These are phyloP conservation scores for Boletus rubescentipes DNA, from an alignment of 768 basidiomycete species.

Conservation along the genomic window DNA sequence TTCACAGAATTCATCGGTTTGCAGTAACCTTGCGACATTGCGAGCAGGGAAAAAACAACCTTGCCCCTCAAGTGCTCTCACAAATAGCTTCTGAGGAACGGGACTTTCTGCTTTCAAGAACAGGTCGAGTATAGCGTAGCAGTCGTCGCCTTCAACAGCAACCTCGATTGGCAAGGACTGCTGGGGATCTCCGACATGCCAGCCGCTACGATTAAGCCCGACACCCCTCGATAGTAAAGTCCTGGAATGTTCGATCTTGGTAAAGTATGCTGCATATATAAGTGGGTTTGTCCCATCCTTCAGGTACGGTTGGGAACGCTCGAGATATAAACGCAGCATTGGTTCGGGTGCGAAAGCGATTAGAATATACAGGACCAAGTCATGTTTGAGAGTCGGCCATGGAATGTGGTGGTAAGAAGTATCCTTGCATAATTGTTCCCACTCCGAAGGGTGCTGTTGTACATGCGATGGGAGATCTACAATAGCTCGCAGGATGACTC, in stretches of 20 bases:
- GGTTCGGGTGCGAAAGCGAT: not conserved
- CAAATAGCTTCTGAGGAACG: not conserved
- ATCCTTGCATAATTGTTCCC: not conserved
- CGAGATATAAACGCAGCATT: not conserved
- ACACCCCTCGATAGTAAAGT: not conserved
- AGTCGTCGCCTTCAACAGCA: not conserved
- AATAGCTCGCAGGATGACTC: not conserved
- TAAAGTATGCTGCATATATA: not conserved
- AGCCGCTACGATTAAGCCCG: not conserved
- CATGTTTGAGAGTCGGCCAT: not conserved
- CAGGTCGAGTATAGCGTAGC: not conserved
- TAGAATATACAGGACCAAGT: not conserved
- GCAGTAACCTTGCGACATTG: not conserved
- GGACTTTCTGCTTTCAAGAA: not conserved
- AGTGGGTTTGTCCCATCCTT: constrained; percentile 6
- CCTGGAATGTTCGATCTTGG: not conserved
- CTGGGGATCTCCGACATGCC: not conserved
- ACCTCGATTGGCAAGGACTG: not conserved
- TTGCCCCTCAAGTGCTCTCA: accelerated
- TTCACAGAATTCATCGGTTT: constrained; percentile 15
- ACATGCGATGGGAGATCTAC: not conserved
- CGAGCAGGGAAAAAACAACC: too few species aligned
- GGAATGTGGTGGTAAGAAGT: too few species aligned
- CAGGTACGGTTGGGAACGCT: too few species aligned
- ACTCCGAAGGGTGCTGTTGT: not conserved